phyloP scores from a whole-genome alignment of 1,284 basidiomycete species.

The Anthracocystis walkeri region DNA sequence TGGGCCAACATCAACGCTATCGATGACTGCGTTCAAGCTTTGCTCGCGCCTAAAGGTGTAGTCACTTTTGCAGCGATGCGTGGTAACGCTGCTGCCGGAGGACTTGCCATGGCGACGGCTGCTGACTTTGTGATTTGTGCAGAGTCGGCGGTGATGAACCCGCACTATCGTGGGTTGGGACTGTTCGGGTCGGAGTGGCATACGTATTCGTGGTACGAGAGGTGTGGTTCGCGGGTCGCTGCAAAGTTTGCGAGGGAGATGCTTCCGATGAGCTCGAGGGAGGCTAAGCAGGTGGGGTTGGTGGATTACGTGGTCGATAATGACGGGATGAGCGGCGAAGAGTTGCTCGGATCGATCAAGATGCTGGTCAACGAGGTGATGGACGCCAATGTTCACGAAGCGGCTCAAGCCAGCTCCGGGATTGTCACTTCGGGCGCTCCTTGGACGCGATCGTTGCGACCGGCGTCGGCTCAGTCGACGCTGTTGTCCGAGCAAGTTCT shows the following conservation, averaged over 20 bases:
- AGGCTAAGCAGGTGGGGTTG: constrained; percentile 42
- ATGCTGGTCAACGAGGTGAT: constrained; percentile 46
- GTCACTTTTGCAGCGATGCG: constrained; percentile 71
- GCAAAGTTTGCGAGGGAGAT: constrained; percentile 69
- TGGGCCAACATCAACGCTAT: constrained; percentile 72
- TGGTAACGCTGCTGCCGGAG: constrained; percentile 72
- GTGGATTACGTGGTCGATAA: constrained; percentile 49
- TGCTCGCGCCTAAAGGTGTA: constrained; percentile 69
- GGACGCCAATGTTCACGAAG: constrained; percentile 22
- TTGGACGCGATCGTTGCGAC: constrained; percentile 56
- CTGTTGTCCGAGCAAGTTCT: constrained; percentile 60
- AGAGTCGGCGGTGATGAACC: constrained; percentile 71
- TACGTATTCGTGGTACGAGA: constrained; percentile 70
- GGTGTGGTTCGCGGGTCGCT: constrained; percentile 69
- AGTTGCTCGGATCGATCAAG: constrained; percentile 32
- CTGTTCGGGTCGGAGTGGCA: constrained; percentile 72
- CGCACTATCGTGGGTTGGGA: constrained; percentile 72
- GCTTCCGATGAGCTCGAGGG: constrained; percentile 70
- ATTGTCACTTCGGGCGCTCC: constrained; percentile 34
- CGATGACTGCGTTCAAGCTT: constrained; percentile 64
- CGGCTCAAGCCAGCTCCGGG: background rate
- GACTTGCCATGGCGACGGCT: constrained; percentile 71
- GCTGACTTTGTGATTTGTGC: constrained; percentile 71
- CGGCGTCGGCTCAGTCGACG: constrained; percentile 16
- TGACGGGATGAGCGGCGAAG: constrained; percentile 13